These are phyloP conservation scores for Xerocomus minutiporus DNA, from an alignment of 1,284 basidiomycete species.

Conservation along the genomic window DNA sequence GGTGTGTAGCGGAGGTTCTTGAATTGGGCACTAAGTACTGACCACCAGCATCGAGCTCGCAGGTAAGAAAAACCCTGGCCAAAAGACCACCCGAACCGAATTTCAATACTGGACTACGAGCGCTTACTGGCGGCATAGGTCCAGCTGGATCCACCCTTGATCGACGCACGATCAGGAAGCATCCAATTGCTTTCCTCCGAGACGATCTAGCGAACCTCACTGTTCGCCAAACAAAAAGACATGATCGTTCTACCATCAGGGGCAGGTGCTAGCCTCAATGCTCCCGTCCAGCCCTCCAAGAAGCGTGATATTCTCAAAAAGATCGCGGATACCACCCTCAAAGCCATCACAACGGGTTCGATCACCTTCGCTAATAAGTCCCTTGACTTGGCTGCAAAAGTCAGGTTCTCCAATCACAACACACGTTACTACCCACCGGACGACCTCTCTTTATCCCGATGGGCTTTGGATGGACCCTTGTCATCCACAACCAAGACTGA, in stretches of 20 bases:
- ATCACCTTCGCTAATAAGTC: constrained; percentile 19
- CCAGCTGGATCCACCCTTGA: neutral
- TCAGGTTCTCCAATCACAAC: constrained; percentile 34
- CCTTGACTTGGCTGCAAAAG: constrained; percentile 33
- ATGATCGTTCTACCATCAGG: constrained; percentile 1
- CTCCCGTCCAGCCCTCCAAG: neutral
- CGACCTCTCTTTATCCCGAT: constrained; percentile 33
- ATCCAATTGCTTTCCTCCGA: neutral
- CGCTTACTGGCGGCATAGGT: neutral
- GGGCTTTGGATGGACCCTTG: constrained; percentile 27
- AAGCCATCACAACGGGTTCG: constrained; percentile 27
- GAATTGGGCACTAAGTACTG: neutral
- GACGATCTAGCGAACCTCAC: neutral
- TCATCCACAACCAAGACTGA: constrained; percentile 22
- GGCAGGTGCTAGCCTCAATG: neutral
- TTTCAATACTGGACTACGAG: neutral
- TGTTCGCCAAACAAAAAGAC: neutral
- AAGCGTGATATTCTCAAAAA: constrained; percentile 22
- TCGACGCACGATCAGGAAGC: neutral
- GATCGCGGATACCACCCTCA: constrained; percentile 32
- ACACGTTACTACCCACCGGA: constrained; percentile 43
- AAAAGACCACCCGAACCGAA: neutral
- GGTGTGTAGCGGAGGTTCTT: too few species aligned
- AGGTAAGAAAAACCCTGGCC: neutral
- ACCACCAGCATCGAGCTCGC: neutral